Conservation (phyloP, 345 rosid genomes). For the Jatropha curcas region DNA sequence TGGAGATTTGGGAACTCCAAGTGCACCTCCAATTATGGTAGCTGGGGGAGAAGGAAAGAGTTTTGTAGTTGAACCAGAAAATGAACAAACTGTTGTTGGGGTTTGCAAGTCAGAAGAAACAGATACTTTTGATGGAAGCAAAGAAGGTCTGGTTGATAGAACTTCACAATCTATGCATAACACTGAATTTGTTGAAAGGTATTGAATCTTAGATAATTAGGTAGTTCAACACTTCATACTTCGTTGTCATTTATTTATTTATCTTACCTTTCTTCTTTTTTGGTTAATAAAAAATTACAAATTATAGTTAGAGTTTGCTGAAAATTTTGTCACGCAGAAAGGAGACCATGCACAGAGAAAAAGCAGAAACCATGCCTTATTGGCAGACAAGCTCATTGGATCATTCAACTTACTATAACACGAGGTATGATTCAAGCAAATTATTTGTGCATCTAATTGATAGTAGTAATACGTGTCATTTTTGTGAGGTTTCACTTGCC, state of each 20-base stretch:
- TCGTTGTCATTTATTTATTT: not conserved
- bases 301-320: constrained; percentile 21
- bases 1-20: constrained; percentile 76
- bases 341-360: constrained; percentile 27
- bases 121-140: constrained; percentile 26
- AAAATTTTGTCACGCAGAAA: constrained; percentile 40
- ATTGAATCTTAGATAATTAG: constrained; percentile 7
- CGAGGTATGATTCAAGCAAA: constrained; percentile 50
- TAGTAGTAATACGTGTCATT: not conserved
- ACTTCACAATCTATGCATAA: constrained; percentile 28
- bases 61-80: constrained; percentile 41
- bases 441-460: not conserved
- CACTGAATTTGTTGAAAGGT: constrained; percentile 57
- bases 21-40: constrained; percentile 86
- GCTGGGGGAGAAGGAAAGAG: constrained; percentile 43
- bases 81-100: constrained; percentile 32
- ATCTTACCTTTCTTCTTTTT: not conserved
- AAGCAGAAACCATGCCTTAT: constrained; percentile 45
- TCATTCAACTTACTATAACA: constrained; percentile 44
- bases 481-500: not conserved
- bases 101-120: constrained; percentile 31
- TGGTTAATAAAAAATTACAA: not conserved
- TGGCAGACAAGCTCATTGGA: constrained; percentile 52
- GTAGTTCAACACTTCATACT: not conserved
- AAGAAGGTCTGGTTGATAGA: constrained; percentile 30